Evolutionary conservation across 495 filamentous ascomycete genomes (phyloP), one percentile per base, ranked within the genome.

Genomic region (Daldinia loculata): DNA sequence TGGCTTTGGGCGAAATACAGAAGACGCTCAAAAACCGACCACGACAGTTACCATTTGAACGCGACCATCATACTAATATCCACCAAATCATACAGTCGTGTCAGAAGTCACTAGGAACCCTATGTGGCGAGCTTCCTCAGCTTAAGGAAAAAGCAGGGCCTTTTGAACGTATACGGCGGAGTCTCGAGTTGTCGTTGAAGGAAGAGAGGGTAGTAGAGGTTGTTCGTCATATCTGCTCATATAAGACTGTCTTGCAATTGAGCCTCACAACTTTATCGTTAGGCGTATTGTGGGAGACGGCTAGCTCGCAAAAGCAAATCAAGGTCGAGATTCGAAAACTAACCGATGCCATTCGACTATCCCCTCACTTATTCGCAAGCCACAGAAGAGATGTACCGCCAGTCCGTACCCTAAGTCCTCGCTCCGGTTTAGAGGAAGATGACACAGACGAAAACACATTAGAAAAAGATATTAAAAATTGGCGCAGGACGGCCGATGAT

Each of bases 191-290:
- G 12, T 59, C 24, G 0, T 26, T 77, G 0, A 73, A 71, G 22
- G 55, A 67, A 26, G 66, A 75, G 30, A 66, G 65, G 6, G 51
- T 61, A 5, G 59, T 51, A 19, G 48, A 76, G 22, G 39, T 74
- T 3, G n/a, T 67, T n/a, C 58, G 62, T 22, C 71, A 60, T 26
- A 64, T 76, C 32, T 38, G 14, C 26, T 72, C 74, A 32, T 74
- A 76, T 26, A 69, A 60, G 14, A 52, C 56, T 36, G 30, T 76
- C 38, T 50, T 76, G 6, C 68, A 76, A 7, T 22, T 76, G 11
- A 76, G 71, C 60, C 32, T 76, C 9, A 61, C 36, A 8, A 72
- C 65, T 11, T 55, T 76, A 22, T 67, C 71, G 8, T 56, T 76
- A 22, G 58, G 68, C 27, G 61, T 56, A 8, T 52, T 72, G 26